Evolutionary conservation across 805 yeast species (phyloP), one percentile per base, ranked within the genome.

Genomic region (Kuraishia piskuri): DNA sequence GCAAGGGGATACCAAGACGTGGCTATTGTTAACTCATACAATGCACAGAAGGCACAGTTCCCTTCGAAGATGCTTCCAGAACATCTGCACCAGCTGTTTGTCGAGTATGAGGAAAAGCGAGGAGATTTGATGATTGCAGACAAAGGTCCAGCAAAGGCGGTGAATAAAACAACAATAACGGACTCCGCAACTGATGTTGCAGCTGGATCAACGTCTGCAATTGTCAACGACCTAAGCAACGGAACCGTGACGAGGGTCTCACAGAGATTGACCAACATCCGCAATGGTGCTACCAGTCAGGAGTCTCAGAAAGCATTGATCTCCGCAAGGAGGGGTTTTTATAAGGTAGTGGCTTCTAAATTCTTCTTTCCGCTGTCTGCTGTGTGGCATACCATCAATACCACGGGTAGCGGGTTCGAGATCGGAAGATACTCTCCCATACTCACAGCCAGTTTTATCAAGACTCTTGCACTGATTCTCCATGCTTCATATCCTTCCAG

Each of bases 1-100:
- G 71, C 90, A 9, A 71, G 86, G 48, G 92, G 90, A 0, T 65
- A 73, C 26, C 73, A 76, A 3, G 92, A 85, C 63, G 72, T 64
- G 0, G 74, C 74, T n/a, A 65, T 75, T 1, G 65, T 2, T 48
- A 53, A 3, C 25, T 37, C 51, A 4, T 26, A 31, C 46, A 36
- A 23, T 49, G 53, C 25, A 52, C 51, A 14, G 36, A 36, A 20
- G 24, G 44, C 48, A 3, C 51, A 56, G 10, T 74, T 75, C 50
- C 67, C 77, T 0, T 58, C 78, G 1, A 68, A 74, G 54, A 57
- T 57, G 57, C 69, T 85, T 20, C 86, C 88, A 0, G 66, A 65
- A 0, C 60, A 61, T 1, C 63, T 77, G 20, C 89, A 83, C 56
- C 54, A 65, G 7, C 68, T 70, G 53, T 82, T 80, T 53, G 46